Evolutionary conservation across 2,329 filamentous ascomycete genomes (phyloP), one percentile per base, ranked within the genome.

Genomic region (Diaporthe caulivora): DNA sequence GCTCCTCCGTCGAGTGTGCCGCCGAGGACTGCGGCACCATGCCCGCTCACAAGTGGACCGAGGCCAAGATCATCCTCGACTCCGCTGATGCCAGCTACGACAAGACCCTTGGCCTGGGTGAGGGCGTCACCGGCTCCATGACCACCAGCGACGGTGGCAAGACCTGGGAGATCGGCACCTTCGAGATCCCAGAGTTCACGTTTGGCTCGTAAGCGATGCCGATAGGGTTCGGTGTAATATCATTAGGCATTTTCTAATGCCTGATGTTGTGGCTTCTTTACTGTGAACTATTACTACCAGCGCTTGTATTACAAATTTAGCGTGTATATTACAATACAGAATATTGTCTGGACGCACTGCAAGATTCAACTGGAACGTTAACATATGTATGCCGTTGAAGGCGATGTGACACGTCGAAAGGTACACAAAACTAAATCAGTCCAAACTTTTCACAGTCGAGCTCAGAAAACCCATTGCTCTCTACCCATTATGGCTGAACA

Each of bases 1-100:
- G 84, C 2, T 83, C 81, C 51, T 81, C 84, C 0, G 82, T 86
- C 24, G 90, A 93, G 80, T 91, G 90, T 81, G 94, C 92, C 71
- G 92, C 91, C 81, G 92, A 95, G 82, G 92, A 93, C 86, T 95
- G 94, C 86, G 94, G 94, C 76, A 74, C 74, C 44, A 55, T 75
- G 11, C 53, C 60, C 37, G 74, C 74, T 18, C 74, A 75, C 68
- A 74, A 72, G 37, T 75, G 74, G 74, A 71, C 55, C 72, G 68
- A 75, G 34, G 68, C 68, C 60, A 71, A 60, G 60, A 75, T 75
- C 72, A 75, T 72, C 55, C 74, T 74, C 7, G 72, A 68, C 68
- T 29, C 40, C 26, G 74, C 74, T 15, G 68, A 75, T 51, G 54
- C 44, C 40, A 65, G 11, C 68, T 75, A 75, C 72, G 62, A 68